Evolutionary conservation across 345 rosid species (phyloP), one percentile per base, ranked within the genome.

Genomic region (Eucalyptus pumila): DNA sequence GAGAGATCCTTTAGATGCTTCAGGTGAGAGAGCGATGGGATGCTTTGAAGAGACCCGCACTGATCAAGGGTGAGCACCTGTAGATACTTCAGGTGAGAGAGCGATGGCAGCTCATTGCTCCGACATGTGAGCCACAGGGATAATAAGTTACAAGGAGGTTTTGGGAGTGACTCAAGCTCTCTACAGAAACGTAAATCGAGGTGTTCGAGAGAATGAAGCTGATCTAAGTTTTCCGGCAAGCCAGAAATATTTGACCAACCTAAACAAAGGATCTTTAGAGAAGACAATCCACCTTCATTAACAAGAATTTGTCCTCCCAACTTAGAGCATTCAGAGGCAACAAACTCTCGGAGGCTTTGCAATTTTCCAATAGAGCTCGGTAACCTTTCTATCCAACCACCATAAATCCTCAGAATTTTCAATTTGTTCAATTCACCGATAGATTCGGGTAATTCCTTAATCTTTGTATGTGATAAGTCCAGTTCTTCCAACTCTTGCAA

Each of bases 191-290:
- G 0, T 58, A 26, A 26, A 26, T 26, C 0, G n/a, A 58, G 67
- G n/a, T 0, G 2, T 0, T 58, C 15, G 7, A 58, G 67, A 11
- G 67, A 58, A 58, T 4, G 5, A 58, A 58, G 2, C 15, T 58
- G 14, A 21, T 26, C 0, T 26, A 58, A 26, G 14, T 58, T 58
- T 58, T 58, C 7, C 2, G 32, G n/a, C 67, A 58, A 58, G 8
- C 67, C 4, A 26, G 32, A 58, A 58, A 58, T 26, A 0, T 58
- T 58, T 11, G 67, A 26, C 0, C 0, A 0, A 0, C 0, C 0
- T 11, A 58, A 58, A 11, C 0, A 0, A 58, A 58, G n/a, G 65
- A n/a, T 5, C 15, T 58, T 58, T 11, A 58, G 65, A 26, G n/a
- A 58, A 58, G 65, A 58, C 65, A 58, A 58, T 58, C 65, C 7